Base-by-base conservation (phyloP, 495 filamentous ascomycete species). In the Amniculicola lignicola region DNA sequence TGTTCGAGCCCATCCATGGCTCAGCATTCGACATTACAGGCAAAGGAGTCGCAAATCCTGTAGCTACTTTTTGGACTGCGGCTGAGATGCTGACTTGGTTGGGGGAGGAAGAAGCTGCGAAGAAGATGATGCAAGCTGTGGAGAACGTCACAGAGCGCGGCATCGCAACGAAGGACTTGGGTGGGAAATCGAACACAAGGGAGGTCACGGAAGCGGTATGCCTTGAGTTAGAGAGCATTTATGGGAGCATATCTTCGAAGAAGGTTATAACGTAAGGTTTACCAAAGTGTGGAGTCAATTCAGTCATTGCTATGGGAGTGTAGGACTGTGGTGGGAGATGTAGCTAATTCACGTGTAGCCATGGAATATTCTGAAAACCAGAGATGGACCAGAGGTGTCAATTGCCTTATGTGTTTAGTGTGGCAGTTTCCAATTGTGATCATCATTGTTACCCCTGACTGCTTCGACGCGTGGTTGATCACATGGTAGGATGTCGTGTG, bases 21-120 rank as follows among this genome's bases (percentile, higher is more conserved):
- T 79, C 75, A 21, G 82, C 82, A 0, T 83, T 83, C 18, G 85
- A 88, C 54, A 87, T 89, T 50, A 80, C 82, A 2, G 84, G 85
- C 0, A 82, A 82, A 65, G 84, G 83, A 0, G 71, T 86, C 28
- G 85, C 85, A 4, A 88, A 89, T 66, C 84, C 85, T 0, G 77
- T 89, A 0, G 84, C 75, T 11, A 84, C 83, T 0, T 83, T 87
- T 67, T 86, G 83, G 84, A 82, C 77, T 1, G 81, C 76, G 1
- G 77, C 79, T 0, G 83, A 86, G 66, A 87, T 86, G 84, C 69
- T 86, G 33, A 72, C 67, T 1, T 87, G 82, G 83, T 60, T 87
- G 21, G 82, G 82, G 1, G 74, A 82, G 59, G 70, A 76, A 46
- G 71, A 72, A 4, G 82, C 80, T 10, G 75, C 77, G 0, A 71